Conservation (phyloP, 139 green algal species). For the Ostreobium quekettii region DNA sequence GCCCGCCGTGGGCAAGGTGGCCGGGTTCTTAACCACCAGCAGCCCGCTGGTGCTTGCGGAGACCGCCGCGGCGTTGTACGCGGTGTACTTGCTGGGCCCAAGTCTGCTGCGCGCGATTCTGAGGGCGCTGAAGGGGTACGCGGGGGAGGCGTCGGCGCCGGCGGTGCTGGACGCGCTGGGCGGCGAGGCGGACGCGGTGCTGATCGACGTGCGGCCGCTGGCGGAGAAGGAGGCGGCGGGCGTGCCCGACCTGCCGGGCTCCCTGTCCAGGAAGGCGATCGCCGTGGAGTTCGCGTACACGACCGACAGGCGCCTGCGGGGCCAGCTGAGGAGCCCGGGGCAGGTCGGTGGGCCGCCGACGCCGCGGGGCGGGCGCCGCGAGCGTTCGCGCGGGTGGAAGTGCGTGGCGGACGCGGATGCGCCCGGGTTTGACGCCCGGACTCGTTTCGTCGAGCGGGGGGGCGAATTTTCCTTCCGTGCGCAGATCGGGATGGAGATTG, state of each 20-base stretch:
- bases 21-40: conserved; percentile 18
- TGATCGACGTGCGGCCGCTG: conserved; percentile 70
- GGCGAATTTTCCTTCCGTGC: too few species aligned
- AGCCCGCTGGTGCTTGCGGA: conserved; percentile 42
- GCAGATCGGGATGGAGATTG: too few species aligned
- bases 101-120: not conserved
- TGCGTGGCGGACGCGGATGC: not conserved
- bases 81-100: conserved; percentile 23
- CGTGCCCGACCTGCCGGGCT: conserved; percentile 62
- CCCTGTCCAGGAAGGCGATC: conserved; percentile 38
- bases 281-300: conserved; percentile 70
- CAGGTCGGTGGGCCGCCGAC: too few species aligned
- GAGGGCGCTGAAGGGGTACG: conserved; percentile 7
- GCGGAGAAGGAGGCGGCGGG: conserved; percentile 52
- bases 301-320: conserved; percentile 55
- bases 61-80: conserved; percentile 51
- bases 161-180: conserved; percentile 53
- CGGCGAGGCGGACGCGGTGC: conserved; percentile 38
- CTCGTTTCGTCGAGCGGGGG: too few species aligned
- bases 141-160: conserved; percentile 45
- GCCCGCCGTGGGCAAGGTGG: conserved; percentile 36
- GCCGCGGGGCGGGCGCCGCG: too few species aligned
- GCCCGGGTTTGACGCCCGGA: too few species aligned
- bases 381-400: conserved; percentile 38
- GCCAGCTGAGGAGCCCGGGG: conserved; percentile 47